These are phyloP conservation scores for Penicillium antarcticum DNA, from an alignment of 495 filamentous ascomycete species.

Conservation along the genomic window DNA sequence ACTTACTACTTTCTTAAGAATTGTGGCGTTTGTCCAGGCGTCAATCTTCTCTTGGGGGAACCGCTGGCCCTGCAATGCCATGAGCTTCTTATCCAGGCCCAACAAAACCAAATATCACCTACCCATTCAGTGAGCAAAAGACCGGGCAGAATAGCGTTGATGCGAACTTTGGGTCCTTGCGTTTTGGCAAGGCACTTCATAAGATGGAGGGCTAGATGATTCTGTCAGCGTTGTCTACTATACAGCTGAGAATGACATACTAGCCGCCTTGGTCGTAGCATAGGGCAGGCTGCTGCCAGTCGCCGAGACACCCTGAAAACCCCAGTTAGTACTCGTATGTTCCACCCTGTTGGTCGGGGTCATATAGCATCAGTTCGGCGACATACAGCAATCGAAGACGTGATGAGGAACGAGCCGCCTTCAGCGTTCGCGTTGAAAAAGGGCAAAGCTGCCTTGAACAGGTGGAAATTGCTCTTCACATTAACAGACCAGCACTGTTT, in stretches of 20 bases:
- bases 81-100: not conserved
- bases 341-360: not conserved
- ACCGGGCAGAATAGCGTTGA: constrained; percentile 67
- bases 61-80: constrained; percentile 35
- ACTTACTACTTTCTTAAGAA: constrained; percentile 44
- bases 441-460: constrained; percentile 60
- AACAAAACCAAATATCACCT: constrained; percentile 3
- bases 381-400: constrained; percentile 58
- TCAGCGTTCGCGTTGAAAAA: constrained; percentile 67
- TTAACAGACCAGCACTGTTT: constrained; percentile 65
- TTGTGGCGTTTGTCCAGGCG: constrained; percentile 30
- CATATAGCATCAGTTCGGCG: not conserved
- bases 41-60: constrained; percentile 43
- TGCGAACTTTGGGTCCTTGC: constrained; percentile 61
- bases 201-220: constrained; percentile 53
- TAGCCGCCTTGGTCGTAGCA: constrained; percentile 62
- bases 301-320: constrained; percentile 38
- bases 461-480: constrained; percentile 61
- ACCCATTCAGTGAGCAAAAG: constrained; percentile 74
- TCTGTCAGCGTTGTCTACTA: not conserved
- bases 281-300: constrained; percentile 63
- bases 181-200: constrained; percentile 69
- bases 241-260: constrained; percentile 17
- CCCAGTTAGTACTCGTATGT: not conserved
- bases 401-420: constrained; percentile 66